Evolutionary conservation across 768 basidiomycete genomes (phyloP).

Genomic region (Amanita molliuscula): DNA sequence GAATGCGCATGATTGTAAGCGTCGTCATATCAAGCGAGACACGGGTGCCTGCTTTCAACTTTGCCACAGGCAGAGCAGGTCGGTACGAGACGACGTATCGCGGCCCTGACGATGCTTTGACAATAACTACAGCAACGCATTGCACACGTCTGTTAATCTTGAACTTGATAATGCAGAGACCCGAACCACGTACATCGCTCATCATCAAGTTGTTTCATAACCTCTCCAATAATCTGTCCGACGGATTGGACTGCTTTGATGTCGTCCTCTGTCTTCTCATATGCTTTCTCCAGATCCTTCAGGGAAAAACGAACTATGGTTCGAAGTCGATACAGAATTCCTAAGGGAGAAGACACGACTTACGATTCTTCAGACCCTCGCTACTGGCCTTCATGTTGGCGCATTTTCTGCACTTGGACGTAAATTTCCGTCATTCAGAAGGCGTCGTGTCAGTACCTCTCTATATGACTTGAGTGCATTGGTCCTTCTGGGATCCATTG

Average conservation of each 20-base stretch:
- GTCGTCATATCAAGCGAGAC: constrained; percentile 99
- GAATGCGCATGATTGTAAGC: constrained; percentile 95
- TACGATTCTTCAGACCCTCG: constrained; percentile 84
- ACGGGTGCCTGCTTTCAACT: constrained; percentile 89
- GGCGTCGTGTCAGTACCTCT: constrained; percentile 32
- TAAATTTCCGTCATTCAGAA: constrained; percentile 1
- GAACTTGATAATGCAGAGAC: neutral
- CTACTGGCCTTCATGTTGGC: constrained; percentile 83
- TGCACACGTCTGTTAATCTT: neutral
- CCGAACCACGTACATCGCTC: constrained; percentile 70
- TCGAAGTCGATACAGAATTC: neutral
- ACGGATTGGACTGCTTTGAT: constrained; percentile 99
- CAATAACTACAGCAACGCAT: constrained; percentile 58
- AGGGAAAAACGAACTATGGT: constrained; percentile 78
- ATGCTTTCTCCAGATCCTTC: constrained; percentile 82
- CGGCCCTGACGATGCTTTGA: constrained; percentile 96
- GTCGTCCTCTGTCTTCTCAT: constrained; percentile 94
- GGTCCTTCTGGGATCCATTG: constrained; percentile 60
- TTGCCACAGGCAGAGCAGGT: constrained; percentile 80
- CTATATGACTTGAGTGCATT: constrained; percentile 72
- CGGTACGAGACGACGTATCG: constrained; percentile 98
- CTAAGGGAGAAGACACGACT: constrained; percentile 18
- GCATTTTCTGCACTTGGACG: constrained; percentile 69
- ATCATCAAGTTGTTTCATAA: constrained; percentile 97
- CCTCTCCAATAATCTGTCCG: constrained; percentile 98